Base-by-base conservation (phyloP, 768 basidiomycete species). In the Amanita molliuscula region DNA sequence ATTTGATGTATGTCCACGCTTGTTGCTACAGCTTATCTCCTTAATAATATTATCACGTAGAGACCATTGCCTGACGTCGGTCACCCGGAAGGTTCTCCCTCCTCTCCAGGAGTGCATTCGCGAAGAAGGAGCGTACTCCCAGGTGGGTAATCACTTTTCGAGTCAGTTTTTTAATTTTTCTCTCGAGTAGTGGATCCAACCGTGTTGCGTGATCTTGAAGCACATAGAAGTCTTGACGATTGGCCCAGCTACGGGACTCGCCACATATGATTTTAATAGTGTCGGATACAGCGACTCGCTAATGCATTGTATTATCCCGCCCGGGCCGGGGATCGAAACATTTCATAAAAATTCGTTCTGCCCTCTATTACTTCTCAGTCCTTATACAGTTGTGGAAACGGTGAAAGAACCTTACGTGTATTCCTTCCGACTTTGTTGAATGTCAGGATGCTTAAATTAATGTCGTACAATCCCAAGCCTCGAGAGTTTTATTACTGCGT, bases 61-160 rank as follows among this genome's bases (percentile, higher is more conserved):
- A 75, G 76, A 59, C 77, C 79, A 52, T 75, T 82, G 59, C 84
- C 82, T 47, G 84, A 84, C 58, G 70, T 82, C 47, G 77, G 75
- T 51, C 64, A 66, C 53, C 68, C 76, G 56, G 77, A 82, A 52
- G 78, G 79, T 58, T 77, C 78, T 41, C 71, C 79, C 26, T 65
- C 73, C 55, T 65, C 76, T 48, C 69, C 73, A 51, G 79, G 82
- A 38, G 75, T 92, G 48, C 95, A 99, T 67, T 81, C 94, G 29
- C 82, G 95, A 58, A 78, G 95, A 65, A 96, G 93, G 74, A 95
- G 91, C 59, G 93, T 95, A 42, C 74, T 97, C 54, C 94, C 92
- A 69, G 85, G 89, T 89, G 64, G 60, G 68, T 67, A 23, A 50
- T 50, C 34, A 51, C 51, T 45, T 31, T 51, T 46, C 25, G 37